Evolutionary conservation across 768 basidiomycete species (phyloP).

Genomic region (Antrodiella citrinella): DNA sequence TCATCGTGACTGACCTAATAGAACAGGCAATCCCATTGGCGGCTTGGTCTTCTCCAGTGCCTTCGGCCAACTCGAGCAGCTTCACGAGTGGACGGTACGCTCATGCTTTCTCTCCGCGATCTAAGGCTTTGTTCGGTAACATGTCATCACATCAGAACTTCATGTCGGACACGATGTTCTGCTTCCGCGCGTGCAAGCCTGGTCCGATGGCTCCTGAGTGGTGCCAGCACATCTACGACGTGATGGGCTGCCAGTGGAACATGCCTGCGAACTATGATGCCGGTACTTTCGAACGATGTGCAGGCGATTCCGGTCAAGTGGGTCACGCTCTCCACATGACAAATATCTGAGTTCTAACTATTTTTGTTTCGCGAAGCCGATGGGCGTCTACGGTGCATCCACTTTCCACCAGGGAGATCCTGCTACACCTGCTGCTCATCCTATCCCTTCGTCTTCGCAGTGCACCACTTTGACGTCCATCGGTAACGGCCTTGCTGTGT

Average conservation of each 20-base stretch:
- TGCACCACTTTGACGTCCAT: constrained; percentile 51
- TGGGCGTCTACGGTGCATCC: constrained; percentile 62
- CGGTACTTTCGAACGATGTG: constrained; percentile 36
- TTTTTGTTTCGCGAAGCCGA: constrained; percentile 30
- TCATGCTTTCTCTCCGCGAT: constrained; percentile 7
- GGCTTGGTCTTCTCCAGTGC: constrained; percentile 67
- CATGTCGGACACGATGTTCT: constrained; percentile 52
- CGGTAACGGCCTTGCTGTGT: constrained; percentile 29
- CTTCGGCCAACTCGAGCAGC: constrained; percentile 49
- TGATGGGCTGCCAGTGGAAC: constrained; percentile 56
- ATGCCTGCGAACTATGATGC: constrained; percentile 41
- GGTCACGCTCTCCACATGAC: too few relatives aligned
- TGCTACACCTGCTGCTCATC: constrained; percentile 46
- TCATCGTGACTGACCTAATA: background rate
- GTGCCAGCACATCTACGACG: constrained; percentile 55
- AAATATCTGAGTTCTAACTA: background rate
- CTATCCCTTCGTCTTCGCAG: constrained; percentile 47
- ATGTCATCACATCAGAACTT: constrained; percentile 40
- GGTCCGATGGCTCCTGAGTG: constrained; percentile 38
- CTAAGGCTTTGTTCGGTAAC: constrained; percentile 2
- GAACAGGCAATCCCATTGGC: constrained; percentile 49
- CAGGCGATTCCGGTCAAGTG: constrained; percentile 44
- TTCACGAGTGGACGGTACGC: constrained; percentile 65
- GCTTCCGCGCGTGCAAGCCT: constrained; percentile 63
- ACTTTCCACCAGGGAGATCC: constrained; percentile 61